Base-by-base conservation (phyloP, 768 basidiomycete species). In the Galerina marginata region DNA sequence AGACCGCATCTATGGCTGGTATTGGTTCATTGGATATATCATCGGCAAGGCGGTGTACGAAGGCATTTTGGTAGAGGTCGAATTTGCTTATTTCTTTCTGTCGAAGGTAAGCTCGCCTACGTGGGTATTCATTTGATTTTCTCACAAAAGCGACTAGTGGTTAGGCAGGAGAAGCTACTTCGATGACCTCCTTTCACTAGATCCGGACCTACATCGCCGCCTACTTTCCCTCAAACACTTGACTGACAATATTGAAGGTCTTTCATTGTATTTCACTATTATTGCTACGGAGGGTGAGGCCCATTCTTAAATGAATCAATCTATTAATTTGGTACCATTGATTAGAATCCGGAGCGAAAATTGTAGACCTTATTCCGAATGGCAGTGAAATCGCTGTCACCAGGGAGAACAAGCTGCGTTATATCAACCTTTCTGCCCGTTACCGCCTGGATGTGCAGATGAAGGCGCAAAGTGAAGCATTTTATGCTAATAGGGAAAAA, bases 41-140 rank as follows among this genome's bases (percentile, higher is more conserved):
- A 81, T 99, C 1, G 96, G 96, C 5, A 99, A 99, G 72, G 97
- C 96, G 0, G 81, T 99, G 71, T 99, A 99, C 67, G 93, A 98
- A 54, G 95, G 96, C 1, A 97, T 99, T 48, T 79, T 99, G 9
- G 89, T 96, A 14, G 95, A 98, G 64, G 94, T 98, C 2, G 91
- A 90, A 0, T 99, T 99, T 72, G 96, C 97, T 3, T 86, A 88
- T 2, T 99, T 99, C 81, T 99, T 99, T 82, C 80, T 97, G 55
- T 86, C 92, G 6, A 95, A 94, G 83, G 88, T 90, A 54, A 37
- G 75, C 66, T 14, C 10, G 49, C 10, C 33, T 42, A 44, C 39
- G 4, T 9, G 20, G 10, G 39, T 2, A 15, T 39, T 49, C 20
- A 12, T 20, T 20, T 20, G 20, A 2, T 20, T 20, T 20, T 20